Base-by-base conservation (phyloP, 1,284 basidiomycete species). In the Cryptococcus sp. region DNA sequence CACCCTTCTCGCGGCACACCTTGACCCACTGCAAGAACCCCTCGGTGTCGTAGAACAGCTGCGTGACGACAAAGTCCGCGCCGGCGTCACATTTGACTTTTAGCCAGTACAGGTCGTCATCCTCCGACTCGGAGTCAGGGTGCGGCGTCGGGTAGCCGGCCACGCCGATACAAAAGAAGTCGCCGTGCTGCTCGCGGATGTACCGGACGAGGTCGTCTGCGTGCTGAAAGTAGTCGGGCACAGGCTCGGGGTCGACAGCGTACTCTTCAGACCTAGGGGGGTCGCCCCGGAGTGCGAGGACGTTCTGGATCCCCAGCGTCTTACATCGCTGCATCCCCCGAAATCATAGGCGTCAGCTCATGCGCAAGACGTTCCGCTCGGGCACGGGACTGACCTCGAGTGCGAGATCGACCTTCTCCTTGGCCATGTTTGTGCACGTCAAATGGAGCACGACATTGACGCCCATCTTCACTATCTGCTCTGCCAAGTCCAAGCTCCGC, bases 341-440 rank as follows among this genome's bases (percentile, higher is more conserved):
- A 45, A 15, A 12, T 20, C 11, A 12, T 40, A 20, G n/a, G n/a
- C 24, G 38, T 47, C 43, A 52, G 50, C 55, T 45, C 39, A 52
- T 20, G n/a, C 15, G 16, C 12, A 16, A 48, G 36, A 45, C 46
- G 38, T 56, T n/a, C 33, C 39, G 37, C 20, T 35, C 33, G 35
- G 44, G 46, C n/a, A n/a, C n/a, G n/a, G 33, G 39, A 67, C 78
- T 64, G 71, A 95, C 92, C 78, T 83, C 82, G 46, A 99, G 78
- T 20, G 87, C 87, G 43, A 86, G 82, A 72, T 97, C 91, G 6
- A 99, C 85, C 77, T 87, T 85, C 21, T 88, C 90, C 61, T 87
- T 84, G 63, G 87, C 83, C 89, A 96, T 95, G 75, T 98, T 98
- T 20, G 96, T 98, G 79, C 96, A 99, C 16, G 96, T 98, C 63